Base-by-base conservation (phyloP, 805 yeast genomes). In the Lachancea sp. region DNA sequence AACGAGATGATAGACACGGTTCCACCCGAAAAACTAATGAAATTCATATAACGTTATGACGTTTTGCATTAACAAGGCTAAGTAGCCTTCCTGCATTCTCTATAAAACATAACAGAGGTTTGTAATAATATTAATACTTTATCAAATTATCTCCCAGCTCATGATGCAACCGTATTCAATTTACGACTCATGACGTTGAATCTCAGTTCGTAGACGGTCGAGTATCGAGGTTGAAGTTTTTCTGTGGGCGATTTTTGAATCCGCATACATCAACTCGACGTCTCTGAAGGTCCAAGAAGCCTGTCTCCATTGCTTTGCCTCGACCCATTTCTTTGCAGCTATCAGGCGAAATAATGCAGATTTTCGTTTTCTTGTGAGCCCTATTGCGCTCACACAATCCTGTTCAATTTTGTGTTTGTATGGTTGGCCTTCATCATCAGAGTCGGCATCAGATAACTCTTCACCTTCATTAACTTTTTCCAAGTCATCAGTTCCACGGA, bases 261-360 rank as follows among this genome's bases (percentile, higher is more conserved):
- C 49, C 2, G 42, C 51, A 41, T 73, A 73, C 6, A 62, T 58
- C 3, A 47, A 51, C 18, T 59, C 55, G 0, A 71, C 56, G 44
- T 60, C 64, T 17, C 49, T 36, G 16, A 60, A 43, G 33, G 66
- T 54, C 67, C 67, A 63, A 20, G 49, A 40, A 2, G 60, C 62
- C 36, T 59, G 65, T 22, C 54, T 50, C 63, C 65, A 59, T 44
- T 60, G 61, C 31, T 53, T 51, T 42, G 59, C 60, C 47, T 67
- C 65, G 13, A 73, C 72, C 84, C 95, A 80, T 57, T 84, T 85
- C 45, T 76, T 76, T 6, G 88, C 82, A 0, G 96, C 81, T 22
- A 89, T 59, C 22, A 89, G 59, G 52, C 75, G 73, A 87, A 95
- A 89, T 25, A 90, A 70, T 0, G 86, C 78, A 1, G 89, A 78